Evolutionary conservation across 2,329 filamentous ascomycete genomes (phyloP), one percentile per base, ranked within the genome.

Genomic region (Curvularia sp.): DNA sequence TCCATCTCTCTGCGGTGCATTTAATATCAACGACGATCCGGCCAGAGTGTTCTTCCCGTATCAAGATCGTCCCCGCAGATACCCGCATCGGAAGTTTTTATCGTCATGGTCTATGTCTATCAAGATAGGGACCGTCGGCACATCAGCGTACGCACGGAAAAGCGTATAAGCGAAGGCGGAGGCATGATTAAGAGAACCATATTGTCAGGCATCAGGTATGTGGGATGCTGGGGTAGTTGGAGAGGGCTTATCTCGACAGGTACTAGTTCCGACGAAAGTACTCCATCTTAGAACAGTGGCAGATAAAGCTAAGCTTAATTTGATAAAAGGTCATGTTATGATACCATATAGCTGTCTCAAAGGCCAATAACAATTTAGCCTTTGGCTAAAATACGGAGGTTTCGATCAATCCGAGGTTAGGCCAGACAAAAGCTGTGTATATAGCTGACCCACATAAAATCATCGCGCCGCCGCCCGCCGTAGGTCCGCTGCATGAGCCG

Each of bases 51-150:
- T 18, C 15, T 5, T 20, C 28, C 28, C 9, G 7, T 43, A 48
- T 53, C 44, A 49, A 30, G 55, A 50, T 49, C 5, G 24, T 2
- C 46, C 35, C 46, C 5, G 31, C 51, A 22, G 38, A 53, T 49
- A 41, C 4, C 50, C 38, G 49, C 39, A 31, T 44, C 38, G 18
- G 26, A 26, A 15, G 13, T 10, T 13, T 26, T 26, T 18, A 5
- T 28, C 7, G 13, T 24, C 30, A 38, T 33, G 13, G 26, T 28
- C 46, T 22, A 28, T 49, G 39, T 20, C 35, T 49, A 33, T 49
- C 44, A 33, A 66, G 67, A 67, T 70, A 68, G 30, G 49, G 38
- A 63, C 60, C 60, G 61, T 43, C 65, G 66, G 66, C 62, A 26
- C 41, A 41, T 22, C 18, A 15, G 26, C 24, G 38, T 9, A 31